A percentile compares a stretch with the other conserved stretches of the same genome.
Conservation (phyloP, 225 moss, liverwort and hornwort species). For the Neckera pumila region DNA sequence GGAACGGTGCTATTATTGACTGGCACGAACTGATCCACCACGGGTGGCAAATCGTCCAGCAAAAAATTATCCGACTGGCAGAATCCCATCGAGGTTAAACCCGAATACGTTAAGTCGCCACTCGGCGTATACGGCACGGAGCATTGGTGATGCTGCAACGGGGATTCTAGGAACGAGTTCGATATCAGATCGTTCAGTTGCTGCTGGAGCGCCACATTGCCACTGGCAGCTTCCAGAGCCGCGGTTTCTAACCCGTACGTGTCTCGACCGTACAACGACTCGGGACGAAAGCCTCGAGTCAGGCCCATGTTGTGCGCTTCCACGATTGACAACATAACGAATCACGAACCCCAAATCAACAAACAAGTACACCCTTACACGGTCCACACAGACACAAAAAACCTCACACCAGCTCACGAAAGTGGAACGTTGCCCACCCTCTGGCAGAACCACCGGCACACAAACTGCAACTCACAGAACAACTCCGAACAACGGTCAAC, state of each 20-base stretch:
- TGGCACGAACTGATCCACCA: background rate
- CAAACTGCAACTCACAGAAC: background rate
- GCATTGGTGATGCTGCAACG: slow-evolving; percentile 4
- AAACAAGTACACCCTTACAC: background rate
- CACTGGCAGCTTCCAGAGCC: background rate
- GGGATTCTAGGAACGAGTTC: background rate
- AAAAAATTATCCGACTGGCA: slow-evolving; percentile 12
- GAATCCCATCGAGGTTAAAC: slow-evolving; percentile 4
- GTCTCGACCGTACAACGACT: slow-evolving; percentile 3
- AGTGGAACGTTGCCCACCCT: background rate
- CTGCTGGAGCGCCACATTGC: slow-evolving; percentile 32
- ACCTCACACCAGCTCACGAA: too few relatives aligned
- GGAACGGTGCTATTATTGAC: background rate
- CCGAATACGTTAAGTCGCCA: background rate
- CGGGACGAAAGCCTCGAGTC: background rate
- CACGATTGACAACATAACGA: slow-evolving; percentile 17
- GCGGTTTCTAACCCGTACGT: slow-evolving; percentile 3
- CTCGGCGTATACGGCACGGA: background rate
- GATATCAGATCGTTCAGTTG: slow-evolving; percentile 27
- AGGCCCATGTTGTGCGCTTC: slow-evolving; percentile 28
- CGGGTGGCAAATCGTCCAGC: slow-evolving; percentile 9
- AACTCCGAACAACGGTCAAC: background rate
- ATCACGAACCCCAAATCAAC: background rate
- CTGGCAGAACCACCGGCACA: background rate
- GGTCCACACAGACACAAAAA: background rate